These are phyloP conservation scores for Spongiforma sp. DNA, from an alignment of 1,284 basidiomycete genomes.

Conservation along the genomic window DNA sequence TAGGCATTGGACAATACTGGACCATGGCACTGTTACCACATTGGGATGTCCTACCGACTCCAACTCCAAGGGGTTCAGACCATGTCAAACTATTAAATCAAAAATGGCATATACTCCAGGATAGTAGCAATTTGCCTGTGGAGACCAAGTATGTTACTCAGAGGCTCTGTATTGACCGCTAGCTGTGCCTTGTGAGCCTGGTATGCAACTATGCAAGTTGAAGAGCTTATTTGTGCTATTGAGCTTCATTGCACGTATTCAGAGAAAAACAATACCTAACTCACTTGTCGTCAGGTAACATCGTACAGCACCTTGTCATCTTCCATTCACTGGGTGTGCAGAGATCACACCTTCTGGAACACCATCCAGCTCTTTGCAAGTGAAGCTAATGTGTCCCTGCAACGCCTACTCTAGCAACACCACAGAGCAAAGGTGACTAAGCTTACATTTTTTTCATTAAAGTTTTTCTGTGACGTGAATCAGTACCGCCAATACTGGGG, in stretches of 20 bases:
- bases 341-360: constrained; percentile 79
- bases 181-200: constrained; percentile 71
- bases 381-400: constrained; percentile 68
- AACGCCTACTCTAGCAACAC: neutral
- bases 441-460: constrained; percentile 81
- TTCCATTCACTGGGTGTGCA: constrained; percentile 69
- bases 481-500: neutral
- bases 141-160: constrained; percentile 66
- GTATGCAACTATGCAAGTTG: constrained; percentile 66
- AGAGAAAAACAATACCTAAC: constrained; percentile 24
- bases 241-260: constrained; percentile 52
- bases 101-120: constrained; percentile 72
- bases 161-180: constrained; percentile 67
- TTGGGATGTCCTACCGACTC: too few relatives aligned
- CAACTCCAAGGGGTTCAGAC: too few relatives aligned
- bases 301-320: constrained; percentile 64
- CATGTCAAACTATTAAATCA: too few relatives aligned
- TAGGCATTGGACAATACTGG: too few relatives aligned
- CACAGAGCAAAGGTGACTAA: neutral
- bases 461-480: constrained; percentile 68
- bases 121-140: constrained; percentile 71
- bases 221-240: constrained; percentile 72
- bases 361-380: constrained; percentile 75
- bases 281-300: constrained; percentile 70
- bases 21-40: too few relatives aligned